Evolutionary conservation across 352 stramenopile species (phyloP), one percentile per base, ranked within the genome.

Genomic region (Globisporangium apiculatum): DNA sequence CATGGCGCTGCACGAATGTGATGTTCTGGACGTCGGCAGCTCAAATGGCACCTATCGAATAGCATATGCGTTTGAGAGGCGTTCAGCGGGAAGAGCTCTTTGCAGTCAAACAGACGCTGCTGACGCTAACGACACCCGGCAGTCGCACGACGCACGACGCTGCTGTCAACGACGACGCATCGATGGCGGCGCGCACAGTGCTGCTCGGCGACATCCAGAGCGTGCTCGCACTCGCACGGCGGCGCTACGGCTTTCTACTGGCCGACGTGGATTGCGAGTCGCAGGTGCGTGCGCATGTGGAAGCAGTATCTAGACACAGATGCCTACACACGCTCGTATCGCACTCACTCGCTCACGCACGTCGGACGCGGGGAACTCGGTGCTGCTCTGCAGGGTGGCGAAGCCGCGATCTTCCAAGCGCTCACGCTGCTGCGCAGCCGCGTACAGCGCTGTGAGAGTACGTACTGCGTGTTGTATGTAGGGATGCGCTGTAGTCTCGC

Each of bases 181-280:
- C 24, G 24, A 31, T 31, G 24, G 24, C 64, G 48, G 66, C 66
- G 51, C 77, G 79, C 43, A 70, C 69, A 15, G 72, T 85, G 65
- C 65, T 90, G 50, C 66, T 90, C 62, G 79, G 80, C 71, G 80
- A 87, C 63, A 81, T 90, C 57, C 80, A 90, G 72, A 73, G 71
- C 71, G 76, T 88, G 41, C 40, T 88, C 65, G 83, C 77, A 58
- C 64, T 90, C 41, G 80, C 74, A 14, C 55, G 80, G 18, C 68
- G 75, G 35, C 74, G 71, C 45, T 73, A 83, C 66, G 80, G 80
- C 2, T 88, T 77, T 57, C 57, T 77, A 3, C 58, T 90, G 31
- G 62, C 55, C 14, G 60, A 43, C 8, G 38, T 46, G 14, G 64
- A 51, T 31, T 53, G 60, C 17, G 54, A 55, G 41, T 64, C 66